phyloP scores from a whole-genome alignment of 2,329 filamentous ascomycete genomes.

The Colletotrichum euphorbiae region DNA sequence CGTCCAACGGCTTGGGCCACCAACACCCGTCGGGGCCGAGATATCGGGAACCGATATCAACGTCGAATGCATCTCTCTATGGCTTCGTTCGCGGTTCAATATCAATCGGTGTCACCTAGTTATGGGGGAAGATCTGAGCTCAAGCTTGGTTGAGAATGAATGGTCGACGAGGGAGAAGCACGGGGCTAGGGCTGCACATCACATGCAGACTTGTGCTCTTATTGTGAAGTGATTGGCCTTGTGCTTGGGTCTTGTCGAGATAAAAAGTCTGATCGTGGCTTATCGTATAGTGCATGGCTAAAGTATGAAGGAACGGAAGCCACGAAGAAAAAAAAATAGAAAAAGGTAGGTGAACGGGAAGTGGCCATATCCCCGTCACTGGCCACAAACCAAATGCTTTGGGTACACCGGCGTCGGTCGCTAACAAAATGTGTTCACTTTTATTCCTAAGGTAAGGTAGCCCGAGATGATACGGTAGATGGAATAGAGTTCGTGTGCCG shows the following conservation, averaged over 20 bases:
- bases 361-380: too few species aligned
- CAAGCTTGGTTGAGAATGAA: not conserved
- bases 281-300: not conserved
- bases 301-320: too few species aligned
- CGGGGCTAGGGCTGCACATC: not conserved
- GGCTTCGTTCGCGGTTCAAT: conserved; percentile 1
- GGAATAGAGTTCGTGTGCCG: too few species aligned
- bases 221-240: not conserved
- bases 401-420: too few species aligned
- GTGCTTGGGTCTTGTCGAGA: not conserved
- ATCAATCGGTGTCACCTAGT: not conserved
- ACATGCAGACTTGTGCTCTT: not conserved
- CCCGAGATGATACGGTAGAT: too few species aligned
- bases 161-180: not conserved
- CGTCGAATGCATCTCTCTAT: not conserved
- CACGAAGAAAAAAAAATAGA: too few species aligned
- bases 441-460: too few species aligned
- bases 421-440: too few species aligned
- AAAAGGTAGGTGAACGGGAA: not conserved
- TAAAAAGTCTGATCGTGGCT: not conserved
- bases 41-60: conserved; percentile 28
- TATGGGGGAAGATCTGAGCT: not conserved
- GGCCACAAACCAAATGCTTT: too few species aligned
- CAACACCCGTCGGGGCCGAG: conserved; percentile 14
- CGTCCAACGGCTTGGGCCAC: conserved; percentile 18